Conservation (phyloP, 2,329 filamentous ascomycete species). For the Phialophora chinensis region DNA sequence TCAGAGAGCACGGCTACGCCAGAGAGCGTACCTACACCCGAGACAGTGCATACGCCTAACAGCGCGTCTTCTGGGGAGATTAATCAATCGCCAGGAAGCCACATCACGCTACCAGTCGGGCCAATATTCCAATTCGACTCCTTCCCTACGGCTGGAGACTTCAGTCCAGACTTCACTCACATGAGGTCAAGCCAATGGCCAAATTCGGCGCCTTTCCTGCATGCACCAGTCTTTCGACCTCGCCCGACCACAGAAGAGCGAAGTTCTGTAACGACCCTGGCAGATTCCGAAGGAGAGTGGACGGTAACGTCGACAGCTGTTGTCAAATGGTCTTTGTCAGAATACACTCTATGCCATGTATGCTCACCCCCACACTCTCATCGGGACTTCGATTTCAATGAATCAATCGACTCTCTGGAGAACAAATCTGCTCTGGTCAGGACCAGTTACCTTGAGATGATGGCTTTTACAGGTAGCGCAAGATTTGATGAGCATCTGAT, state of each 20-base stretch:
- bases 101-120: neutral
- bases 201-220: neutral
- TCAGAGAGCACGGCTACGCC: neutral
- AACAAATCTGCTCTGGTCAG: neutral
- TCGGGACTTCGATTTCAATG: conserved; percentile 15
- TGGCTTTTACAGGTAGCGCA: neutral
- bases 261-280: neutral
- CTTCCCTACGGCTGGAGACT: neutral
- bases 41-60: neutral
- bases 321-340: neutral
- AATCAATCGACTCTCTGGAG: conserved; percentile 11
- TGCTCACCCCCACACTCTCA: conserved; percentile 11
- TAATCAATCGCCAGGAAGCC: neutral
- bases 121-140: neutral
- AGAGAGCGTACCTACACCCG: neutral
- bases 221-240: neutral
- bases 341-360: neutral
- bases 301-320: neutral
- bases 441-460: neutral
- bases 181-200: neutral
- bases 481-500: neutral
- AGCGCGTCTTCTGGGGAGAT: neutral
- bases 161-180: neutral
- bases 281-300: neutral
- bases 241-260: neutral